Evolutionary conservation across 768 basidiomycete species (phyloP).

Genomic region (Boletus reticuloceps): DNA sequence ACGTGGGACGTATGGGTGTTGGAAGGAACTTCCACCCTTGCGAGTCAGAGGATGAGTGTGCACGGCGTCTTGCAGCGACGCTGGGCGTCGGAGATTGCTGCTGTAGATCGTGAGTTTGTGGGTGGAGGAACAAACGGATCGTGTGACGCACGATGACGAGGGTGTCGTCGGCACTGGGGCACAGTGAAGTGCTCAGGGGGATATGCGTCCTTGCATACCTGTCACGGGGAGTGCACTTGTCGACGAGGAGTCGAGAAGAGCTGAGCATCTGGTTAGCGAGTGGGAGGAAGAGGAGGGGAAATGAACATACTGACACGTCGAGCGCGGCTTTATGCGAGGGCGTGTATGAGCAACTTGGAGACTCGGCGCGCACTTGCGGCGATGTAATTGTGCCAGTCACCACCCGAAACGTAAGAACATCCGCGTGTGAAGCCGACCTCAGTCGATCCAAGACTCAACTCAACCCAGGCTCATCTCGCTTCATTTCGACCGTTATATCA

Average conservation of each 20-base stretch:
- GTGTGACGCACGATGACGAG: conserved; percentile 11
- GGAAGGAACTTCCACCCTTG: conserved; percentile 32
- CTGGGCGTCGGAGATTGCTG: conserved; percentile 17
- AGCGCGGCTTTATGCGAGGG: conserved; percentile 22
- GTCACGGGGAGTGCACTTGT: conserved; percentile 34
- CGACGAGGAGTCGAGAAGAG: conserved; percentile 29
- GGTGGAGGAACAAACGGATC: not conserved
- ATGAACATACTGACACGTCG: not conserved
- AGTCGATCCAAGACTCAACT: conserved; percentile 7
- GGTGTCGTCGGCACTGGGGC: conserved; percentile 29
- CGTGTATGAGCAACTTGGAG: not conserved
- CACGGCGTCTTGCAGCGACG: conserved; percentile 25
- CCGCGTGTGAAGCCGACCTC: conserved; percentile 7
- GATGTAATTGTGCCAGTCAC: conserved; percentile 17
- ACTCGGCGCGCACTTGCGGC: conserved; percentile 3
- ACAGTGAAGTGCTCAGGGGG: conserved; percentile 25
- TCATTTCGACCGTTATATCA: conserved; percentile 14
- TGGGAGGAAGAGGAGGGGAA: not conserved
- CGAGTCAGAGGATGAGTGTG: conserved; percentile 33
- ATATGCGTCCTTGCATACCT: conserved; percentile 33
- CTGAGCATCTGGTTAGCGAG: conserved; percentile 13
- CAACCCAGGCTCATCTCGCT: conserved; percentile 17
- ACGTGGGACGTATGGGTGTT: conserved; percentile 33
- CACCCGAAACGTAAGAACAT: conserved; percentile 24
- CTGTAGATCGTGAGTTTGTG: not conserved